Evolutionary conservation across 2,329 filamentous ascomycete genomes (phyloP).

Genomic region (Intubia oerlemansii): DNA sequence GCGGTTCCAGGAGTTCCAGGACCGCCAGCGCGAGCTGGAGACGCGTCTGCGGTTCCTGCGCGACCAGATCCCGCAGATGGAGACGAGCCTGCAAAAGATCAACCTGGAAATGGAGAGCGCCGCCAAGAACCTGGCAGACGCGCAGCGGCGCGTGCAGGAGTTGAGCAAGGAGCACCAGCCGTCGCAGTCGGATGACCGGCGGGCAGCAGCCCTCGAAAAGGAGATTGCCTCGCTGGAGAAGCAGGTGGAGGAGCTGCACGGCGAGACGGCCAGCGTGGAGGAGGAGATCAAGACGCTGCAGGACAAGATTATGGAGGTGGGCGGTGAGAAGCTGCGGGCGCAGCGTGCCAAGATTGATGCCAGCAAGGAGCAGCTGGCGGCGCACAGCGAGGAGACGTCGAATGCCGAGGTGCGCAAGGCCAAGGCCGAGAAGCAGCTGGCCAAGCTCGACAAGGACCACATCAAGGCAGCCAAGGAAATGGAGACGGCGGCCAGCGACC

Average conservation of each 20-base stretch:
- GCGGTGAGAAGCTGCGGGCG: slow-evolving; percentile 74
- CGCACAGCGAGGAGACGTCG: slow-evolving; percentile 62
- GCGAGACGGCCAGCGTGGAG: slow-evolving; percentile 77
- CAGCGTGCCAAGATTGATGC: slow-evolving; percentile 84
- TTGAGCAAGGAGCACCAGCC: slow-evolving; percentile 61
- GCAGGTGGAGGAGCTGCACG: slow-evolving; percentile 59
- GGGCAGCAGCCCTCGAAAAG: slow-evolving; percentile 52
- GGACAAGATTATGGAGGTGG: slow-evolving; percentile 95
- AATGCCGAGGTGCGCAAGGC: slow-evolving; percentile 70
- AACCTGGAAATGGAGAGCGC: slow-evolving; percentile 73
- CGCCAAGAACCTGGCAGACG: slow-evolving; percentile 64
- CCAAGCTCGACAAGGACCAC: slow-evolving; percentile 69
- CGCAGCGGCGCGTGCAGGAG: slow-evolving; percentile 69
- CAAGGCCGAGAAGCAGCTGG: slow-evolving; percentile 83
- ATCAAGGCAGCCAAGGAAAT: slow-evolving; percentile 64
- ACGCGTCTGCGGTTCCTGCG: slow-evolving; percentile 48
- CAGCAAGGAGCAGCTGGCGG: slow-evolving; percentile 66
- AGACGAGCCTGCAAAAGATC: slow-evolving; percentile 84
- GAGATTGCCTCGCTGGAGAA: slow-evolving; percentile 54
- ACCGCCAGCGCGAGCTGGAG: slow-evolving; percentile 65
- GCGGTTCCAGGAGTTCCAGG: slow-evolving; percentile 66
- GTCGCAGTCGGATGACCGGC: slow-evolving; percentile 58
- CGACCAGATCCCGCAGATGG: slow-evolving; percentile 60
- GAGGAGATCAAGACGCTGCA: slow-evolving; percentile 83
- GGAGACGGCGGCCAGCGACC: slow-evolving; percentile 46